phyloP scores from a whole-genome alignment of 805 yeast genomes.

The Lipomyces starkeyi region DNA sequence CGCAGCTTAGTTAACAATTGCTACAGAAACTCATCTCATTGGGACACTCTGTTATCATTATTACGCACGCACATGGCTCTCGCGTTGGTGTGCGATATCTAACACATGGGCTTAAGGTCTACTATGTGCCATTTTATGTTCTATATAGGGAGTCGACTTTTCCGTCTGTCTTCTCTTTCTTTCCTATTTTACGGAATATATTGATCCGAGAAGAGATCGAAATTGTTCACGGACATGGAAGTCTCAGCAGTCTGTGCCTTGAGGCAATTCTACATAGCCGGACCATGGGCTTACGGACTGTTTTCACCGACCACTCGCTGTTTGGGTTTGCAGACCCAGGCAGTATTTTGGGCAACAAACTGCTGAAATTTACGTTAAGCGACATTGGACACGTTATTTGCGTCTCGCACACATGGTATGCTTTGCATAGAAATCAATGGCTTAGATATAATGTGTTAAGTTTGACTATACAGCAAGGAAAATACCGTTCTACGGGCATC shows the following conservation, averaged over 20 bases:
- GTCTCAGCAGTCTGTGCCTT: conserved; percentile 82
- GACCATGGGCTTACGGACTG: conserved; percentile 89
- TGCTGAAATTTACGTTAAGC: conserved; percentile 78
- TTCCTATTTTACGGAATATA: conserved; percentile 85
- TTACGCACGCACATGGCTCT: conserved; percentile 87
- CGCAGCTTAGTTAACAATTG: background rate
- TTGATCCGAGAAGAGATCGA: conserved; percentile 84
- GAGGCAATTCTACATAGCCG: conserved; percentile 92
- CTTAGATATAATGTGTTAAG: no score
- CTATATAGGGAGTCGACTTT: conserved; percentile 83
- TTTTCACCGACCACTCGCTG: conserved; percentile 93
- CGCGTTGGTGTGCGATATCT: conserved; percentile 81
- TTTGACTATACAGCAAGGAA: conserved; percentile 65
- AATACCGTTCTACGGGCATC: conserved; percentile 89
- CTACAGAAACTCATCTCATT: conserved; percentile 39
- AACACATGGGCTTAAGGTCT: conserved; percentile 90
- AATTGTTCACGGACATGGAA: conserved; percentile 94
- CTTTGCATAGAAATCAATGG: background rate
- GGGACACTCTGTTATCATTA: conserved; percentile 53
- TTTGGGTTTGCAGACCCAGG: conserved; percentile 91
- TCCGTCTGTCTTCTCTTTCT: conserved; percentile 87
- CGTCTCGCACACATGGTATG: conserved; percentile 79
- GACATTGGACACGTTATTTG: conserved; percentile 94
- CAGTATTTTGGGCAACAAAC: conserved; percentile 83
- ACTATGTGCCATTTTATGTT: conserved; percentile 82